Conservation (phyloP, 2,329 filamentous ascomycete species). For the Escovopsis sp. region DNA sequence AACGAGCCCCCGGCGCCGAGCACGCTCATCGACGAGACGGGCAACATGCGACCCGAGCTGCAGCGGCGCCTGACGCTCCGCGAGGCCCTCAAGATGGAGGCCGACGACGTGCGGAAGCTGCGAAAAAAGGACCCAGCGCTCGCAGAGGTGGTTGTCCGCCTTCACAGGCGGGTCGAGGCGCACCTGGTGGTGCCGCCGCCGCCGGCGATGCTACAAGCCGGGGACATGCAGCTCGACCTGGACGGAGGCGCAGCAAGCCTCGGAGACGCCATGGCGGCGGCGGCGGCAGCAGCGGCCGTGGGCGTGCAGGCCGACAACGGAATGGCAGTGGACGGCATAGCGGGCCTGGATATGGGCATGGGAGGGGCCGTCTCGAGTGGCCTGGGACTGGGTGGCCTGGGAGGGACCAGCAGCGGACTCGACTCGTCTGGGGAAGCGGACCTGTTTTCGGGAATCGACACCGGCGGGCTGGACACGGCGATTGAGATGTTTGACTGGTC, state of each 20-base stretch:
- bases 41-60: slow-evolving; percentile 20
- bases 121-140: slow-evolving; percentile 39
- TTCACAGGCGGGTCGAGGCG: slow-evolving; percentile 49
- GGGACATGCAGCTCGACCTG: slow-evolving; percentile 25
- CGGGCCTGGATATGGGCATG: slow-evolving; percentile 31
- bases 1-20: slow-evolving; percentile 23
- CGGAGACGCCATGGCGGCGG: slow-evolving; percentile 27
- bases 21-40: slow-evolving; percentile 18
- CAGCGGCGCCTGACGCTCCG: slow-evolving; percentile 41
- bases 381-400: slow-evolving; percentile 20
- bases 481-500: slow-evolving; percentile 31
- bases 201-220: slow-evolving; percentile 26
- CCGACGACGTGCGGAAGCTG: slow-evolving; percentile 40
- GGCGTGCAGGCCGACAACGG: slow-evolving; percentile 23
- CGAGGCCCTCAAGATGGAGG: slow-evolving; percentile 41
- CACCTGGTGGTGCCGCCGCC: slow-evolving; percentile 35
- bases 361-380: slow-evolving; percentile 19
- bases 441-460: slow-evolving; percentile 16
- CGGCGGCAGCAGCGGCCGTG: slow-evolving; percentile 24
- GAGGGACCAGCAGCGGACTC: slow-evolving; percentile 16
- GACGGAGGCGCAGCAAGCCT: slow-evolving; percentile 22
- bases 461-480: slow-evolving; percentile 18
- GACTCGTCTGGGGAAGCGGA: slow-evolving; percentile 21
- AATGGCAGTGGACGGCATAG: slow-evolving; percentile 25
- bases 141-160: slow-evolving; percentile 46